phyloP scores from a whole-genome alignment of 176 grass and related monocot species.

The Musa schizocarpa region DNA sequence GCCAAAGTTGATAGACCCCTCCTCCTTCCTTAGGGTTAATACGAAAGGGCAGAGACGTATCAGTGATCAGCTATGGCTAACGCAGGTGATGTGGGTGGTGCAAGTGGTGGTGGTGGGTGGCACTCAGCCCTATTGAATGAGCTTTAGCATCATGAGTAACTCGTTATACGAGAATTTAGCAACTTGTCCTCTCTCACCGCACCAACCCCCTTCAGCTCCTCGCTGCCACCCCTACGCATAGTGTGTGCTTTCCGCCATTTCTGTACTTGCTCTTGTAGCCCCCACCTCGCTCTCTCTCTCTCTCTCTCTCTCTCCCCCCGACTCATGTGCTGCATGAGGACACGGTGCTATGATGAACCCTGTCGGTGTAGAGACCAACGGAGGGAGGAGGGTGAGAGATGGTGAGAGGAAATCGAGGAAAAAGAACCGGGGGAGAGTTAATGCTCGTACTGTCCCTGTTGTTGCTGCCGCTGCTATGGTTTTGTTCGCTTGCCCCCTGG shows the following conservation, averaged over 20 bases:
- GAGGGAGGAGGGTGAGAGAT: background rate
- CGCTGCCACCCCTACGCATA: background rate
- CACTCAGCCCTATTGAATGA: background rate
- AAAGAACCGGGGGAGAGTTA: background rate
- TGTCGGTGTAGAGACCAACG: background rate
- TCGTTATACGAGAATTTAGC: slow-evolving; percentile 13
- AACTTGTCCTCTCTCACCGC: background rate
- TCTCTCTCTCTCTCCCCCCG: too few species aligned
- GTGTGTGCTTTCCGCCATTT: slow-evolving; percentile 5
- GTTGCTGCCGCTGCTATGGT: background rate
- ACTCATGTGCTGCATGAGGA: background rate
- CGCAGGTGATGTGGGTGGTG: slow-evolving; percentile 16
- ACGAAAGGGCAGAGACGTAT: background rate
- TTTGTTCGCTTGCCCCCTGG: background rate
- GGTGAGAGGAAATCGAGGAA: slow-evolving; percentile 4
- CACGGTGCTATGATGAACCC: background rate
- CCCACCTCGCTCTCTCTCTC: background rate
- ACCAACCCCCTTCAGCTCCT: background rate
- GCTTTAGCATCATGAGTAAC: slow-evolving; percentile 10
- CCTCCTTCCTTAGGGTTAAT: background rate
- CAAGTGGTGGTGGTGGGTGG: slow-evolving; percentile 17
- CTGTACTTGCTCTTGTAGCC: background rate
- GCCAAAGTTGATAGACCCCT: background rate
- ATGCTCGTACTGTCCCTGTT: background rate
- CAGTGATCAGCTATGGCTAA: background rate